These are phyloP conservation scores for Aspergillus uvarum DNA, from an alignment of 2,329 filamentous ascomycete genomes.

Conservation along the genomic window DNA sequence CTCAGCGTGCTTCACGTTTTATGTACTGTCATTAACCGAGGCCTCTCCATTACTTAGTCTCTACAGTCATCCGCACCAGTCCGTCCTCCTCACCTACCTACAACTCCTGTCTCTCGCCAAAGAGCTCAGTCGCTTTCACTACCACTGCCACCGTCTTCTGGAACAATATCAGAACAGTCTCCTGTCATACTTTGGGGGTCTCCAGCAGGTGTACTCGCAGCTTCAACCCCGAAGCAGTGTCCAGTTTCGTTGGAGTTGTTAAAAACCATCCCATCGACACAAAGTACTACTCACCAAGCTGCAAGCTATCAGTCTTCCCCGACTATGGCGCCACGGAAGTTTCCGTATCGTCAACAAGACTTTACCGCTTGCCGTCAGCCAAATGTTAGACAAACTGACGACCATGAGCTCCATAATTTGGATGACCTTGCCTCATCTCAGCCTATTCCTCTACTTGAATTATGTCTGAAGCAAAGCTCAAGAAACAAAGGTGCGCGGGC, in stretches of 20 bases:
- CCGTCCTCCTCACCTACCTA: background rate
- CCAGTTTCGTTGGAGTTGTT: background rate
- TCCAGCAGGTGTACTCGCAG: background rate
- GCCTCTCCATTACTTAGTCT: background rate
- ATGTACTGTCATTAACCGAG: background rate
- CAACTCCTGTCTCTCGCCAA: background rate
- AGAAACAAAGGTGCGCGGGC: conserved; percentile 22
- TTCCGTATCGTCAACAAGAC: background rate
- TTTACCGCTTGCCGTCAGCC: background rate
- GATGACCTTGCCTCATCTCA: conserved; percentile 26
- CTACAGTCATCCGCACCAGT: background rate
- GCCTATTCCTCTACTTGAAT: conserved; percentile 24
- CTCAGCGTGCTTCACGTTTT: background rate
- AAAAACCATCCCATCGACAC: background rate
- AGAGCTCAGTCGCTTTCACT: background rate
- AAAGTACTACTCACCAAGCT: background rate
- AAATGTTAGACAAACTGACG: background rate
- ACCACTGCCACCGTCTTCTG: background rate
- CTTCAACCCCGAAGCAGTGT: background rate
- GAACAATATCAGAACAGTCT: background rate
- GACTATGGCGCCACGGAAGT: conserved; percentile 9
- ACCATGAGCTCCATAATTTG: conserved; percentile 20
- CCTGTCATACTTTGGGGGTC: background rate
- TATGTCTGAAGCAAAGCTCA: conserved; percentile 19
- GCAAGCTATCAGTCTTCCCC: background rate